These are phyloP conservation scores for Colletotrichum salicis DNA, from an alignment of 2,329 filamentous ascomycete species.

Conservation along the genomic window DNA sequence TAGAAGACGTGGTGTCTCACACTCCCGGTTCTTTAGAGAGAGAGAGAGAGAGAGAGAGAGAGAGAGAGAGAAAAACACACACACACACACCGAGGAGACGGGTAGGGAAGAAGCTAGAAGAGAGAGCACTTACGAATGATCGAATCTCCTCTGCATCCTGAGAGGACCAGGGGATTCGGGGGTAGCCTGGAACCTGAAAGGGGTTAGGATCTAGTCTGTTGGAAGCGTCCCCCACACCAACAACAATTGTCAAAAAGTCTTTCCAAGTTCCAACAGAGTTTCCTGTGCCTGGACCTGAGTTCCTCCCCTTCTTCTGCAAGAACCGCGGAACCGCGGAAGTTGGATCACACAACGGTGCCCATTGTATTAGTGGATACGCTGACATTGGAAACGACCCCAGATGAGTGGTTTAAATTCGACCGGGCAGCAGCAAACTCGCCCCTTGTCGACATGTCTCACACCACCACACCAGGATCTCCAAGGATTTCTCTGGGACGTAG, in stretches of 20 bases:
- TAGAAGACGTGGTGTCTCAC: constrained; percentile 18
- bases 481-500: constrained; percentile 16
- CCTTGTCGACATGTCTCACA: neutral
- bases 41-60: neutral
- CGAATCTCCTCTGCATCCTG: neutral
- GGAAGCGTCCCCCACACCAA: neutral
- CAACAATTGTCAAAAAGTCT: neutral
- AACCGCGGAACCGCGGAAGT: constrained; percentile 1
- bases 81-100: no score
- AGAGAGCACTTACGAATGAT: neutral
- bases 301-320: neutral
- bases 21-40: neutral
- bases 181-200: neutral
- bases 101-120: no score
- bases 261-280: neutral
- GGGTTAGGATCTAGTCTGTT: neutral
- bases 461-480: neutral
- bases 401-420: neutral
- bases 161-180: neutral
- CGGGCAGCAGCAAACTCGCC: neutral
- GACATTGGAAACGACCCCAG: constrained; percentile 1
- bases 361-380: neutral
- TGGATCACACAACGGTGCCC: neutral
- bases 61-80: neutral
- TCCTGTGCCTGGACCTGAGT: no score